A percentile compares a stretch with the other conserved stretches of the same genome.
These are phyloP conservation scores for Sequoia sempervirens DNA, from an alignment of 75 land plant species.

Conservation along the genomic window DNA sequence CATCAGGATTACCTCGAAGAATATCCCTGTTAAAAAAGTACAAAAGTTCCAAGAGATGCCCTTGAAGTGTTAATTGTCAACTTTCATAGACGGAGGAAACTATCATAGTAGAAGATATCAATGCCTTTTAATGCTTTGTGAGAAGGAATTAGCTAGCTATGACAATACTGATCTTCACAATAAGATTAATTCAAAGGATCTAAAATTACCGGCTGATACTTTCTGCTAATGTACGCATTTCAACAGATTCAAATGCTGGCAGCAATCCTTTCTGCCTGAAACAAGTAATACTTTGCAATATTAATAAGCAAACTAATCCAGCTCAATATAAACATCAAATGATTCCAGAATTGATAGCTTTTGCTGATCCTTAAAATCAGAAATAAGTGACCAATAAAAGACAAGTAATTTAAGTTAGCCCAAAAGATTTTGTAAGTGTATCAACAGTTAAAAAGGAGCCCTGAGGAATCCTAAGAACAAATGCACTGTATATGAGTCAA, in stretches of 20 bases:
- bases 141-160: background rate
- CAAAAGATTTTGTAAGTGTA: background rate
- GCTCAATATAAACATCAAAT: background rate
- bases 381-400: constrained; percentile 19
- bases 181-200: constrained; percentile 3
- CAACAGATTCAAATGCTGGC: constrained; percentile 79
- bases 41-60: background rate
- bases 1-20: constrained; percentile 85
- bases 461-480: background rate
- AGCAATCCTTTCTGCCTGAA: constrained; percentile 64
- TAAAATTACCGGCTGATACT: constrained; percentile 60
- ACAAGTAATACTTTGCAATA: constrained; percentile 8
- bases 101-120: background rate
- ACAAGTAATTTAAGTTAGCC: constrained; percentile 10
- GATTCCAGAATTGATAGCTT: background rate
- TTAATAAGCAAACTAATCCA: background rate
- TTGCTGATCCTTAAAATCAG: background rate
- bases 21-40: constrained; percentile 59
- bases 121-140: background rate
- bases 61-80: constrained; percentile 1
- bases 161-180: background rate
- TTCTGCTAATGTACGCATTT: constrained; percentile 73
- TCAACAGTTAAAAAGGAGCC: background rate
- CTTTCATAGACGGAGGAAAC: background rate
- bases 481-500: constrained; percentile 1